Percentiles rank a stretch among this genome's conserved stretches.
phyloP scores from a whole-genome alignment of 345 rosid species.

The Camelina sativa region DNA sequence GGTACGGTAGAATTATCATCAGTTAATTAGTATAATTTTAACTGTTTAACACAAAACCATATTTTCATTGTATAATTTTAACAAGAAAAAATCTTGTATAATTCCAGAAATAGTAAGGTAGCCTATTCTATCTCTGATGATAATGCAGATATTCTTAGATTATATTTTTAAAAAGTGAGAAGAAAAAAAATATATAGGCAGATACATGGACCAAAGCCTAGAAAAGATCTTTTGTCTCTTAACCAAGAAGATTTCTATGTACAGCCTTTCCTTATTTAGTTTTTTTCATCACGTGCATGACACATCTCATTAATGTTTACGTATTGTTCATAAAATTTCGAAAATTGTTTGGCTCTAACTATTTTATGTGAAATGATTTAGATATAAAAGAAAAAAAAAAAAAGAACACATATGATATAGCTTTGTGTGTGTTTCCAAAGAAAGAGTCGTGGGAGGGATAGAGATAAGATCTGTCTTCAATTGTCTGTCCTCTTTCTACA shows the following conservation, averaged over 20 bases:
- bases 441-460: slow-evolving; percentile 45
- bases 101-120: slow-evolving; percentile 29
- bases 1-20: neutral
- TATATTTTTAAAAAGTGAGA: neutral
- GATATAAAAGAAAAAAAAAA: neutral
- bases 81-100: neutral
- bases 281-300: slow-evolving; percentile 48
- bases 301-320: slow-evolving; percentile 40
- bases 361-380: slow-evolving; percentile 30
- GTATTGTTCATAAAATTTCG: slow-evolving; percentile 21
- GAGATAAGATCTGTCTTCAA: slow-evolving; percentile 45
- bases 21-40: no score
- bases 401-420: neutral
- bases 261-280: slow-evolving; percentile 45
- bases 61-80: neutral
- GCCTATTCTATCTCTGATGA: neutral
- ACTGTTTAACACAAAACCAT: neutral
- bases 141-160: slow-evolving; percentile 2
- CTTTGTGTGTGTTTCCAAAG: slow-evolving; percentile 47
- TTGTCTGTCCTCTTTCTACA: slow-evolving; percentile 34
- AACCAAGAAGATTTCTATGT: slow-evolving; percentile 45
- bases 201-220: slow-evolving; percentile 44
- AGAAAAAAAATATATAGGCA: neutral
- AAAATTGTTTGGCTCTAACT: slow-evolving; percentile 25
- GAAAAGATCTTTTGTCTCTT: slow-evolving; percentile 47